phyloP scores from a whole-genome alignment of 306 rosid species.

The Sophora flavescens region DNA sequence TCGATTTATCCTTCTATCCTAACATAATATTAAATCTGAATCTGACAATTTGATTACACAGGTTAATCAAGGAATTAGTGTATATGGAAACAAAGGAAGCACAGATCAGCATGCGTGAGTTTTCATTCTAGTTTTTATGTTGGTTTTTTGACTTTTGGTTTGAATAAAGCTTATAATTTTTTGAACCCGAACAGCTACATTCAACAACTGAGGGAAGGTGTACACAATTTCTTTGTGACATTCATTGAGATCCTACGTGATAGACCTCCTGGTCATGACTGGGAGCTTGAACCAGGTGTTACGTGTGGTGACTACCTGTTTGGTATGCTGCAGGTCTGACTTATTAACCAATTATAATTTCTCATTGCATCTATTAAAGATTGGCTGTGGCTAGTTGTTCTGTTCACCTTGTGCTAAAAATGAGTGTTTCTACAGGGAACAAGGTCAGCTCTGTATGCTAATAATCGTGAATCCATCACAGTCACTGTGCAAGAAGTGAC shows the following conservation, averaged over 20 bases:
- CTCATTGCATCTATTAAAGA: not conserved
- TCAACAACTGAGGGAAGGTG: slow-evolving; percentile 78
- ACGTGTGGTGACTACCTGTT: slow-evolving; percentile 83
- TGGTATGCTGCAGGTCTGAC: slow-evolving; percentile 75
- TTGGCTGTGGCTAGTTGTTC: not conserved
- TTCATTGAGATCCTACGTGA: slow-evolving; percentile 74
- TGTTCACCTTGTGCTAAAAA: not conserved
- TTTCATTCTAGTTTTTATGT: slow-evolving; percentile 36
- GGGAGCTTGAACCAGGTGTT: slow-evolving; percentile 86
- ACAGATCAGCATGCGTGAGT: slow-evolving; percentile 98
- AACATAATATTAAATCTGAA: not conserved
- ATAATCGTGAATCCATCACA: slow-evolving; percentile 66
- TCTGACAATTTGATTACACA: slow-evolving; percentile 46
- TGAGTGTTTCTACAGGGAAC: slow-evolving; percentile 57
- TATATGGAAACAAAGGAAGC: slow-evolving; percentile 95
- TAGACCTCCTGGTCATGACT: slow-evolving; percentile 84
- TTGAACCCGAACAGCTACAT: slow-evolving; percentile 58
- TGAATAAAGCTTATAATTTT: slow-evolving; percentile 1
- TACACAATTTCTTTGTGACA: slow-evolving; percentile 73
- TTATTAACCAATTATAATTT: not conserved
- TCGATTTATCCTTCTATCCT: no score
- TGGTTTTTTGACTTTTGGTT: not conserved
- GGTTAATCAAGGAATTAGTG: slow-evolving; percentile 94
- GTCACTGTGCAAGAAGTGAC: slow-evolving; percentile 75
- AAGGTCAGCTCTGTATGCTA: slow-evolving; percentile 70